These are phyloP conservation scores for Scheffersomyces coipomensis DNA, from an alignment of 805 yeast species.

Conservation along the genomic window DNA sequence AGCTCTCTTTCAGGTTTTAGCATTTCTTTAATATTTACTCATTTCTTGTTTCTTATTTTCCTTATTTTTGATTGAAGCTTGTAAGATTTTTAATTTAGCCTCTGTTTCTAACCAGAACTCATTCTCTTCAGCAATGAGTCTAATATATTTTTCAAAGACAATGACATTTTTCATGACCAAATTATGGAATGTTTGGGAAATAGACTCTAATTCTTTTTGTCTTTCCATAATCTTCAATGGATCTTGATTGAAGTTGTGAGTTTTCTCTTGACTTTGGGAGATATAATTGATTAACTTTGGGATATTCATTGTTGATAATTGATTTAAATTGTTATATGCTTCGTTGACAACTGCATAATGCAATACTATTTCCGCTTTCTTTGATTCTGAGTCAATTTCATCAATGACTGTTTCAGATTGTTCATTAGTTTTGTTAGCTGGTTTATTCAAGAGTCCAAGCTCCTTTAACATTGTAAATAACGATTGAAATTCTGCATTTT, in stretches of 20 bases:
- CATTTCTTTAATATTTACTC: slow-evolving; percentile 4
- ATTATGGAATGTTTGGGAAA: slow-evolving; percentile 17
- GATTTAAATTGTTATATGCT: slow-evolving; percentile 17
- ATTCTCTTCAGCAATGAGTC: slow-evolving; percentile 20
- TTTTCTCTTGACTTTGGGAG: slow-evolving; percentile 13
- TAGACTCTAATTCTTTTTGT: slow-evolving; percentile 9
- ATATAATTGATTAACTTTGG: slow-evolving; percentile 17
- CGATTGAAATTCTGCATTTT: slow-evolving; percentile 16
- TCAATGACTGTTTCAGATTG: not conserved
- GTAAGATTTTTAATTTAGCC: slow-evolving; percentile 10
- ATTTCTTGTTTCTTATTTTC: slow-evolving; percentile 1
- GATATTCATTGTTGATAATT: slow-evolving; percentile 21
- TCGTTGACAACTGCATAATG: slow-evolving; percentile 18
- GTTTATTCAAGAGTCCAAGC: slow-evolving; percentile 16
- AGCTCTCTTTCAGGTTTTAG: not conserved
- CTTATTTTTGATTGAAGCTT: slow-evolving; percentile 3
- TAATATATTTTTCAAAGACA: slow-evolving; percentile 24
- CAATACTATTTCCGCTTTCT: slow-evolving; percentile 19
- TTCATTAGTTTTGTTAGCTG: not conserved
- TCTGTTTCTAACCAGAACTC: slow-evolving; percentile 25
- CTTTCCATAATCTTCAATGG: slow-evolving; percentile 4
- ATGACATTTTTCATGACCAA: slow-evolving; percentile 27
- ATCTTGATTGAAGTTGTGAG: slow-evolving; percentile 13
- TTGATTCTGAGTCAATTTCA: slow-evolving; percentile 6
- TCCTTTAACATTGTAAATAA: slow-evolving; percentile 16